Conservation (phyloP, 2,329 filamentous ascomycete species). For the Amauroascus verrucosus region DNA sequence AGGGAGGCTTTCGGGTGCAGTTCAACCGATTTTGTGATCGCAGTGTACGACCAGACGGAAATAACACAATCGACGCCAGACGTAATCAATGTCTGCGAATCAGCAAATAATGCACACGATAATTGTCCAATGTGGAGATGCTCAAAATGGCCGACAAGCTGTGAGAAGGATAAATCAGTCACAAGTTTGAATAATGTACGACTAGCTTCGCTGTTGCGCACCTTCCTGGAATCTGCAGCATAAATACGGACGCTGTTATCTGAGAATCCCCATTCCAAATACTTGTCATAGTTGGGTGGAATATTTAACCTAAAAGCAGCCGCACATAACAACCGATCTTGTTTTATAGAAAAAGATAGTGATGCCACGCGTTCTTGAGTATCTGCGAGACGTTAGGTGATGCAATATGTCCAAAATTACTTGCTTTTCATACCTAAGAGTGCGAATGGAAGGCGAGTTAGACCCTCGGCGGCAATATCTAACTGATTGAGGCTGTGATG, state of each 20-base stretch:
- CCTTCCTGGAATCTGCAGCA: conserved; percentile 68
- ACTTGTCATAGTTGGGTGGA: conserved; percentile 76
- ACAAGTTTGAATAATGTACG: neutral
- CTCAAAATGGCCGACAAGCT: conserved; percentile 75
- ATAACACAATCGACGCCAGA: conserved; percentile 88
- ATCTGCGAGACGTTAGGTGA: conserved; percentile 30
- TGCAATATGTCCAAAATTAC: neutral
- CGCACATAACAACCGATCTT: conserved; percentile 73
- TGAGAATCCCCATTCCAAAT: conserved; percentile 90
- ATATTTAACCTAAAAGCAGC: conserved; percentile 79
- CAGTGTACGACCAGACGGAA: conserved; percentile 66
- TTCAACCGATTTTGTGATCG: conserved; percentile 60
- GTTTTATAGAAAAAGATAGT: conserved; percentile 64
- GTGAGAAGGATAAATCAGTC: neutral
- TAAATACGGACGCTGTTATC: conserved; percentile 91
- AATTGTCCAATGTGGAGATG: conserved; percentile 88
- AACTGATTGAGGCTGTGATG: conserved; percentile 57
- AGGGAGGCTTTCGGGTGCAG: conserved; percentile 67
- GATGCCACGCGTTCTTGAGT: conserved; percentile 71
- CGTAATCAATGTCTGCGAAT: conserved; percentile 82
- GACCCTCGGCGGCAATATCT: conserved; percentile 64
- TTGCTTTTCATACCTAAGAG: conserved; percentile 47
- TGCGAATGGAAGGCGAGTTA: conserved; percentile 69
- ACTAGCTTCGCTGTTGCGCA: conserved; percentile 22
- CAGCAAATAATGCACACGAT: conserved; percentile 71